Evolutionary conservation across 2,329 filamentous ascomycete species (phyloP).

Genomic region (Blumeriella jaapii): DNA sequence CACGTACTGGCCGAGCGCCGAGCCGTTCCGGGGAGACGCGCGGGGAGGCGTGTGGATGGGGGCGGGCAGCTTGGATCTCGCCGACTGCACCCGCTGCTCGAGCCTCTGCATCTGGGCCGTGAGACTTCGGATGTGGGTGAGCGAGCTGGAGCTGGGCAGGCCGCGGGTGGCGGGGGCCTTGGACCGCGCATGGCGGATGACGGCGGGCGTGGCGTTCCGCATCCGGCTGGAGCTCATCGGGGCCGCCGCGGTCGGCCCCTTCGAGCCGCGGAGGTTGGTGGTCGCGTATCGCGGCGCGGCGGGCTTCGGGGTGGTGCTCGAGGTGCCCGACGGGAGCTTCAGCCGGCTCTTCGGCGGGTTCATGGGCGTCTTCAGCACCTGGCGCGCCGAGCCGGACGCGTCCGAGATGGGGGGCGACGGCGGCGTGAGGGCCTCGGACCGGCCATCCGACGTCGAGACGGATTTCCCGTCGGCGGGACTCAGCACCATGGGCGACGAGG

Average conservation of each 20-base stretch:
- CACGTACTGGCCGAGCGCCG: conserved; percentile 32
- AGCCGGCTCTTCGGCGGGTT: conserved; percentile 32
- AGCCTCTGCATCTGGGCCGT: conserved; percentile 96
- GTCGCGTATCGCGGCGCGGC: conserved; percentile 25
- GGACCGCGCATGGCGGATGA: conserved; percentile 31
- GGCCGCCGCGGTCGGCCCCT: conserved; percentile 14
- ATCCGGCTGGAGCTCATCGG: conserved; percentile 14
- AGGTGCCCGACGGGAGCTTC: conserved; percentile 43
- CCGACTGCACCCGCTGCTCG: conserved; percentile 85
- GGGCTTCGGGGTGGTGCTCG: conserved; percentile 42
- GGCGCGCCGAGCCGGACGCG: conserved; percentile 39
- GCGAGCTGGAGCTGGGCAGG: conserved; percentile 52
- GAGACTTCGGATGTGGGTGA: conserved; percentile 85
- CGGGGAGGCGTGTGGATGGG: conserved; percentile 68
- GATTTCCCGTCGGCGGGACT: conserved; percentile 70
- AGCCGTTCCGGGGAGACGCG: conserved; percentile 54
- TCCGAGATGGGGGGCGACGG: conserved; percentile 93
- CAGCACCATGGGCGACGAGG: conserved; percentile 79
- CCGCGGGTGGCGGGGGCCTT: conserved; percentile 30
- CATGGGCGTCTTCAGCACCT: conserved; percentile 21
- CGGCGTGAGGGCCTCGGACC: conserved; percentile 64
- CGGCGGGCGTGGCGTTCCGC: conserved; percentile 26
- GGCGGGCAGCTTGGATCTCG: conserved; percentile 80
- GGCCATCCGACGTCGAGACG: conserved; percentile 42
- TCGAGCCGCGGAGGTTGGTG: conserved; percentile 16